These are phyloP conservation scores for Scheffersomyces quercinus DNA, from an alignment of 1,139 yeast species.

Conservation along the genomic window DNA sequence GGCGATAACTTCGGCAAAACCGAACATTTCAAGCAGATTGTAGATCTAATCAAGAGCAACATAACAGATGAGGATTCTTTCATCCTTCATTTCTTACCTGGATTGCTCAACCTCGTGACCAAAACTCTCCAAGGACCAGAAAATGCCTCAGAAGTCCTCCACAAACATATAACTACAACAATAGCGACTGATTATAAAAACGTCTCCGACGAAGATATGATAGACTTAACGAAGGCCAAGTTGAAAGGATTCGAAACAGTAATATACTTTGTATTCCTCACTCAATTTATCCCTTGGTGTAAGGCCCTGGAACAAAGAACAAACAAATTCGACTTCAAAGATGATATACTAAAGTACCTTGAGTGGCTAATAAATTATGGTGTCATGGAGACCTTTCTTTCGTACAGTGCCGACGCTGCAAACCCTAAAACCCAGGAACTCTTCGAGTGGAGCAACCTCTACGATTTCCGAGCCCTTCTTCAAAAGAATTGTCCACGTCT, in stretches of 20 bases:
- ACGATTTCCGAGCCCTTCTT: slow-evolving; percentile 67
- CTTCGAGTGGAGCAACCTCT: slow-evolving; percentile 46
- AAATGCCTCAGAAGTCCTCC: slow-evolving; percentile 29
- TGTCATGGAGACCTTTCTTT: slow-evolving; percentile 76
- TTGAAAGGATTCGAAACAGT: slow-evolving; percentile 53
- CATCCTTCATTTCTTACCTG: slow-evolving; percentile 65
- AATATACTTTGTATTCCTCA: slow-evolving; percentile 56
- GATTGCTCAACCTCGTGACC: slow-evolving; percentile 48
- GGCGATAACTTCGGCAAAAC: slow-evolving; percentile 30
- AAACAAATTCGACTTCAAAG: slow-evolving; percentile 53
- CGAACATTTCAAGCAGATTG: slow-evolving; percentile 37
- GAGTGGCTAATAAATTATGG: slow-evolving; percentile 54
- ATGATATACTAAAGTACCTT: slow-evolving; percentile 38
- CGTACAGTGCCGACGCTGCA: slow-evolving; percentile 69
- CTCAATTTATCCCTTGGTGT: slow-evolving; percentile 73
- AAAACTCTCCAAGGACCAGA: slow-evolving; percentile 16
- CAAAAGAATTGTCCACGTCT: slow-evolving; percentile 66
- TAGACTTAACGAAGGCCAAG: slow-evolving; percentile 49
- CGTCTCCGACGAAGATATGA: slow-evolving; percentile 20
- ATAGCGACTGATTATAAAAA: slow-evolving; percentile 14
- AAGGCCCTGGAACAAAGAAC: slow-evolving; percentile 48
- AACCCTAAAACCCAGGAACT: slow-evolving; percentile 27
- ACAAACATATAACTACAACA: slow-evolving; percentile 17
- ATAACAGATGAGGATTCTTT: slow-evolving; percentile 63
- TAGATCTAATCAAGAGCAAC: slow-evolving; percentile 28